Percentiles rank a stretch among this genome's conserved stretches.
phyloP scores from a whole-genome alignment of 129 eudicot genomes.

The Heracleum sosnowskyi region DNA sequence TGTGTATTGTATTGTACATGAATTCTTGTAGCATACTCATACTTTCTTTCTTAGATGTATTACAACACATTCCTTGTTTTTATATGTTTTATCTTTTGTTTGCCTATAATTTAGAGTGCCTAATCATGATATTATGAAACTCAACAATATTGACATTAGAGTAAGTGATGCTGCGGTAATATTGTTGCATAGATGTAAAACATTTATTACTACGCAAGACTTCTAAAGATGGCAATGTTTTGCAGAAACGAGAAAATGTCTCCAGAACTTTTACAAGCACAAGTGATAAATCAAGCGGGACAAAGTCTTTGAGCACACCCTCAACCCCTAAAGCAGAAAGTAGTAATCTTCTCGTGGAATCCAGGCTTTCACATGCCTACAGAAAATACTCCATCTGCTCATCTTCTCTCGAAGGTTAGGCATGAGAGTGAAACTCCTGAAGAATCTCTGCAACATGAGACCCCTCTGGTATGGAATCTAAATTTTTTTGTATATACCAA shows the following conservation, averaged over 20 bases:
- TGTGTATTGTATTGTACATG: neutral
- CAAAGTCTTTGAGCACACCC: slow-evolving; percentile 71
- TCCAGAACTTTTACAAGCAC: slow-evolving; percentile 62
- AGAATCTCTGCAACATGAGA: slow-evolving; percentile 58
- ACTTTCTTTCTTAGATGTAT: neutral
- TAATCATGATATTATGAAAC: neutral
- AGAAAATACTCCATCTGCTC: slow-evolving; percentile 61
- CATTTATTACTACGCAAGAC: neutral
- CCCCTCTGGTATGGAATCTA: slow-evolving; percentile 65
- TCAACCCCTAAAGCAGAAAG: slow-evolving; percentile 88
- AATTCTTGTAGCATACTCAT: neutral
- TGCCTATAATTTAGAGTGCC: neutral
- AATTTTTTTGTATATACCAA: slow-evolving; percentile 2
- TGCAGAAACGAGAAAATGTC: slow-evolving; percentile 80
- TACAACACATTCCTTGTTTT: neutral
- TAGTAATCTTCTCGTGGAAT: slow-evolving; percentile 45
- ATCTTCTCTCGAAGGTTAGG: slow-evolving; percentile 43
- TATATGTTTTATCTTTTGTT: neutral
- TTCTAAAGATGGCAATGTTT: neutral
- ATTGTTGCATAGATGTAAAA: neutral
- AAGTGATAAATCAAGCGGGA: slow-evolving; percentile 87
- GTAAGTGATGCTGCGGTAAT: neutral
- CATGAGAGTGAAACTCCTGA: slow-evolving; percentile 51
- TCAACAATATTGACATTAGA: neutral
- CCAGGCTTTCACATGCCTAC: slow-evolving; percentile 63